Base-by-base conservation (phyloP, 2,329 filamentous ascomycete species). In the Didymella glomerata region DNA sequence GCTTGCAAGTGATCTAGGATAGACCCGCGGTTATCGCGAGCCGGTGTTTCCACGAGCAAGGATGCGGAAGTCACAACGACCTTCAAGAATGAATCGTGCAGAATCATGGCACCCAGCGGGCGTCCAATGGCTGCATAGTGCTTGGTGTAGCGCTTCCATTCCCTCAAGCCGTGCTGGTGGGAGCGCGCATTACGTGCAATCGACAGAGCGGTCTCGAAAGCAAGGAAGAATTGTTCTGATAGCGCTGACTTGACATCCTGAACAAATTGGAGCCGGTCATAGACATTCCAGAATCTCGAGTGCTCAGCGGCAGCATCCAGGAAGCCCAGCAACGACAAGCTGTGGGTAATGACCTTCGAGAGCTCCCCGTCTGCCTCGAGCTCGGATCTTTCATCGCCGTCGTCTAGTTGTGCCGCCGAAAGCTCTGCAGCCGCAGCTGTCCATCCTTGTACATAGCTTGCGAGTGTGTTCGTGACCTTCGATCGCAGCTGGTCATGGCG, bases 321-420 rank as follows among this genome's bases (percentile, higher is more conserved):
- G 73, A 99, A 97, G 0, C 95, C 96, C 24, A 97, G 79, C n/a
- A 99, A 81, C 0, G 94, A 94, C 47, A 96, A 86, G 7, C 90
- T 87, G 64, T 97, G 86, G 18, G 90, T 92, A 51, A 92, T 87
- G 51, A 90, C 87, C 83, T 54, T 90, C 82, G 50, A 88, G 25
- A 78, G 65, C 55, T 78, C 88, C 13, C 89, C 77, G 54, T 86
- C 85, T 25, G 77, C 73, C 14, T 69, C 67, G 48, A 71, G 69
- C 53, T 76, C 72, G 40, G 85, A 83, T 61, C 82, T 82, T 48
- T 86, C 85, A 38, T 84, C 83, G 34, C 34, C 44, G 16, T 85
- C 83, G 65, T 81, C 84, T 50, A 80, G 82, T 66, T 80, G 86
- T 49, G 80, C 85, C 36, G 78, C 83, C 42, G 83, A 78, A 9